phyloP scores from a whole-genome alignment of 108 stramenopile species.

The Nannochloropsis oceanica region DNA sequence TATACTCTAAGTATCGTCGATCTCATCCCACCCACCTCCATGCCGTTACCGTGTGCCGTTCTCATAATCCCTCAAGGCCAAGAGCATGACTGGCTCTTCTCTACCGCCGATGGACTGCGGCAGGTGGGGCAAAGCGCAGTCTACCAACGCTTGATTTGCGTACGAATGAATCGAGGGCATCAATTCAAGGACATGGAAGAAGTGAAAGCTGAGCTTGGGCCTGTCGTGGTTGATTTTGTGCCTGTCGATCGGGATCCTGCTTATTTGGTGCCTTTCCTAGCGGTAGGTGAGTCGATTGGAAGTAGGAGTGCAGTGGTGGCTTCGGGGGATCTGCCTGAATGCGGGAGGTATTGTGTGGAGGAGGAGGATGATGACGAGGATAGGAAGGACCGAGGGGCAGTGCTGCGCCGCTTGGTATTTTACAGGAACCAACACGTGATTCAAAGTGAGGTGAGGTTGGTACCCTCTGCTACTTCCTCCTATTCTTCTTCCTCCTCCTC shows the following conservation, averaged over 20 bases:
- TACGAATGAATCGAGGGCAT: constrained; percentile 28
- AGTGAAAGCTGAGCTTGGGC: constrained; percentile 25
- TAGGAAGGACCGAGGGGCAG: background rate
- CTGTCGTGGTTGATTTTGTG: constrained; percentile 15
- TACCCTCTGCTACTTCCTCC: background rate
- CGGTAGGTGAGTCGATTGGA: constrained; percentile 8
- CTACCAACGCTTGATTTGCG: constrained; percentile 19
- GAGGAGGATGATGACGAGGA: constrained; percentile 17
- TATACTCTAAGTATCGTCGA: background rate
- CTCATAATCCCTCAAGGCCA: constrained; percentile 28
- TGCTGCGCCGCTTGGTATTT: constrained; percentile 22
- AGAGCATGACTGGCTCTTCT: constrained; percentile 29
- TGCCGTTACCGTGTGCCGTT: constrained; percentile 21
- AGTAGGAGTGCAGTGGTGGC: constrained; percentile 4
- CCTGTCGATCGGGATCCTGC: constrained; percentile 5
- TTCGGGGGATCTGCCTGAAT: constrained; percentile 9
- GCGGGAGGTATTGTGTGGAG: constrained; percentile 25
- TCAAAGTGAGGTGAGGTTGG: constrained; percentile 21
- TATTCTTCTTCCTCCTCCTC: background rate
- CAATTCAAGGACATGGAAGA: constrained; percentile 5
- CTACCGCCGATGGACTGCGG: constrained; percentile 17
- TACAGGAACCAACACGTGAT: constrained; percentile 23
- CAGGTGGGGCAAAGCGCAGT: background rate
- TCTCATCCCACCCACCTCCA: background rate
- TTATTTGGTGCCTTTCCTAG: background rate